These are phyloP conservation scores for Clavariopsis aquatica DNA, from an alignment of 495 filamentous ascomycete species.

Conservation along the genomic window DNA sequence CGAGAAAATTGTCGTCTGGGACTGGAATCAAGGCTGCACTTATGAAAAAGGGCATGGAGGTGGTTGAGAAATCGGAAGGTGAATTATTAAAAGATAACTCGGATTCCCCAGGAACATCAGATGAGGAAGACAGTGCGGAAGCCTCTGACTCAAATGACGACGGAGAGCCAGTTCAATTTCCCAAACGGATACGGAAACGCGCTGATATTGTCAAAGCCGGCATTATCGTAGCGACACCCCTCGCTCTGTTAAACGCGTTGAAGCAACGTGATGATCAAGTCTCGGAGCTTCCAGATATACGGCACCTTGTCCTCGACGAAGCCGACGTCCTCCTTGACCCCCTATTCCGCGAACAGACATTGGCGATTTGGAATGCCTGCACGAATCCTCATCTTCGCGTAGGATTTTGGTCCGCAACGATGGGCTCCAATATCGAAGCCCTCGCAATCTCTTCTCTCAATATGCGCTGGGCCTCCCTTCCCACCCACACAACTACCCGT, in stretches of 20 bases:
- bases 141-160: slow-evolving; percentile 5
- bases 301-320: slow-evolving; percentile 81
- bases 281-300: slow-evolving; percentile 61
- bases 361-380: slow-evolving; percentile 81
- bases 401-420: slow-evolving; percentile 92
- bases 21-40: slow-evolving; percentile 78
- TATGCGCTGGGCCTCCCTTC: slow-evolving; percentile 46
- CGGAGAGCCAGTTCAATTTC: slow-evolving; percentile 30
- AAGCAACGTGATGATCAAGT: slow-evolving; percentile 49
- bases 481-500: slow-evolving; percentile 36
- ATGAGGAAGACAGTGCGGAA: slow-evolving; percentile 42
- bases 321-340: slow-evolving; percentile 92
- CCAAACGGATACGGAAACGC: slow-evolving; percentile 36
- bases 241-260: slow-evolving; percentile 73
- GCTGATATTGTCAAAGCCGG: slow-evolving; percentile 60
- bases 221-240: slow-evolving; percentile 86
- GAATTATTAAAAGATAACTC: slow-evolving; percentile 29
- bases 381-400: slow-evolving; percentile 65
- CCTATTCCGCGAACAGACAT: slow-evolving; percentile 85
- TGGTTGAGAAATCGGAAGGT: slow-evolving; percentile 53
- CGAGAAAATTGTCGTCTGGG: slow-evolving; percentile 72
- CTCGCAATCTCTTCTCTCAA: slow-evolving; percentile 65
- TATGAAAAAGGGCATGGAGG: slow-evolving; percentile 80
- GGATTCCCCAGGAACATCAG: slow-evolving; percentile 38
- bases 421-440: slow-evolving; percentile 88